These are phyloP conservation scores for Hanseniaspora guilliermondii DNA, from an alignment of 805 yeast species.

Conservation along the genomic window DNA sequence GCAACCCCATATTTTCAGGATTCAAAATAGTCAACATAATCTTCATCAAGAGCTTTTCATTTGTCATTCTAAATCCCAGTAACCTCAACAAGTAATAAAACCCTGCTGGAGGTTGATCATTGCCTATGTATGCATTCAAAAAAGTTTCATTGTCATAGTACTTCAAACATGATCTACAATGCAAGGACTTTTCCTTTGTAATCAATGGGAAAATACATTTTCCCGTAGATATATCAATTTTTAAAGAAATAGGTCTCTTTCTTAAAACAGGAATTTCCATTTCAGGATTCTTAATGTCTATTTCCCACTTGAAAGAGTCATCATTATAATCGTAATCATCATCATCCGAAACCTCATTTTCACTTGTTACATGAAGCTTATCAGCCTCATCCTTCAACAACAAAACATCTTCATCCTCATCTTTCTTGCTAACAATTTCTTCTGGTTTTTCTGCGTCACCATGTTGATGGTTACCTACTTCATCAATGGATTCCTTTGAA, in stretches of 20 bases:
- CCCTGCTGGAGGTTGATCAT: constrained; percentile 45
- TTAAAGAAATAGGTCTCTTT: constrained; percentile 1
- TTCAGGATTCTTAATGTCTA: constrained; percentile 16
- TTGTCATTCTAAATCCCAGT: constrained; percentile 45
- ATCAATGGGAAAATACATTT: constrained; percentile 28
- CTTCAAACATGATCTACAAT: constrained; percentile 44
- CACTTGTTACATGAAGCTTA: constrained; percentile 42
- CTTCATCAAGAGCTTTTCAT: constrained; percentile 26
- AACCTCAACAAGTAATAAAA: constrained; percentile 44
- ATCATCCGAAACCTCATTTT: constrained; percentile 18
- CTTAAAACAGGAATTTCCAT: constrained; percentile 22
- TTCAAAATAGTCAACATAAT: constrained; percentile 16
- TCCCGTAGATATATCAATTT: constrained; percentile 18
- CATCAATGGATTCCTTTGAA: constrained; percentile 19
- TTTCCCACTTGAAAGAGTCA: not conserved
- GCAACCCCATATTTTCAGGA: constrained; percentile 15
- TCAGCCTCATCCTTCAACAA: constrained; percentile 16
- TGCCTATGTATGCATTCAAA: constrained; percentile 49
- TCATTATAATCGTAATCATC: constrained; percentile 16
- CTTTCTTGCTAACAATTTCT: constrained; percentile 14
- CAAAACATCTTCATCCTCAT: constrained; percentile 17
- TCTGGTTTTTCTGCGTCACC: constrained; percentile 7
- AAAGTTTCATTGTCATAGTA: constrained; percentile 48
- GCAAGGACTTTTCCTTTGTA: constrained; percentile 34
- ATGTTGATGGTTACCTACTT: constrained; percentile 15